Percentiles rank a stretch among this genome's conserved stretches.
These are phyloP conservation scores for Entophlyctis luteolus DNA, from an alignment of 192 early-diverging fungal genomes.

Conservation along the genomic window DNA sequence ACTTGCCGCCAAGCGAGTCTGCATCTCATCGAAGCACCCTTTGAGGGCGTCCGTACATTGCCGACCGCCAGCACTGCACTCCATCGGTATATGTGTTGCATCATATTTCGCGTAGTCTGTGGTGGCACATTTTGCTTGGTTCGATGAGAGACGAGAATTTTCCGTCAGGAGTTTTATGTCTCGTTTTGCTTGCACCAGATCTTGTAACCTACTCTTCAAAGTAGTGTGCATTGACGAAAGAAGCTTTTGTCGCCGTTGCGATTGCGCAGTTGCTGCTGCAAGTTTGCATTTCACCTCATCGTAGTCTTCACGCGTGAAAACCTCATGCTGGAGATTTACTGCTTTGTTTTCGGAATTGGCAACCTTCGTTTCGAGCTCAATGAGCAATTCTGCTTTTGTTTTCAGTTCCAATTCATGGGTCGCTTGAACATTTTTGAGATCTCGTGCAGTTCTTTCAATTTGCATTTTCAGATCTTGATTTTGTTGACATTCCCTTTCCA, in stretches of 20 bases:
- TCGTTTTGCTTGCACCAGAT: background rate
- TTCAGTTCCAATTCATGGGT: too few species aligned
- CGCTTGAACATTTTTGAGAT: background rate
- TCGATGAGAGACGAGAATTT: too few species aligned
- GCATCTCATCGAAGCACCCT: background rate
- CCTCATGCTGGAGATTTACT: too few species aligned
- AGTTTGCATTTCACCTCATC: too few species aligned
- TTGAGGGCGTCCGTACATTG: background rate
- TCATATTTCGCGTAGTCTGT: background rate
- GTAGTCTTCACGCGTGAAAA: too few species aligned
- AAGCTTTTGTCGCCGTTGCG: background rate
- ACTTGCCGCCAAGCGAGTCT: background rate
- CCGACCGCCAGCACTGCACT: too few species aligned
- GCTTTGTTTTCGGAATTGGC: background rate
- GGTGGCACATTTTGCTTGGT: too few species aligned
- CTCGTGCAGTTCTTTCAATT: too few species aligned
- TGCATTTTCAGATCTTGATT: too few species aligned
- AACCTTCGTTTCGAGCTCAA: background rate
- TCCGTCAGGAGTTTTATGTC: too few species aligned
- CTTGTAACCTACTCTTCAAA: background rate
- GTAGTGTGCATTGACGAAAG: background rate
- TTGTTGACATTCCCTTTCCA: background rate
- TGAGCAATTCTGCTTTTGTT: background rate
- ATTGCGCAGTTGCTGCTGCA: too few species aligned
- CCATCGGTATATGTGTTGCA: too few species aligned